phyloP scores from a whole-genome alignment of 352 stramenopile species.

The Phytophthora boehmeriae region DNA sequence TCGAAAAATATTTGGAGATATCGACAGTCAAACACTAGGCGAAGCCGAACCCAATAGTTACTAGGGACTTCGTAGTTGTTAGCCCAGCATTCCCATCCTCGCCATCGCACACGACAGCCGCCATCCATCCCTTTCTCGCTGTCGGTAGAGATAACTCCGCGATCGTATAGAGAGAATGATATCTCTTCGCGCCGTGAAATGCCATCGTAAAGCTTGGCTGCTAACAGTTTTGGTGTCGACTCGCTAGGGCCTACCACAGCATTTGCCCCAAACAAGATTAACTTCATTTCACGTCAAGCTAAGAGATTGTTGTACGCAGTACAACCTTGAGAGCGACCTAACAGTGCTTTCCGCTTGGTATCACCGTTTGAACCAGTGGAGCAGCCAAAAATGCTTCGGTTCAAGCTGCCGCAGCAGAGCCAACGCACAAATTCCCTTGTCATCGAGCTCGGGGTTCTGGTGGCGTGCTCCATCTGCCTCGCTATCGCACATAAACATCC shows the following conservation, averaged over 20 bases:
- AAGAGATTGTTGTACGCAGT: background rate
- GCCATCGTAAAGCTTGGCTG: constrained; percentile 32
- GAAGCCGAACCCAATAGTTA: constrained; percentile 56
- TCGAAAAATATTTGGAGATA: constrained; percentile 61
- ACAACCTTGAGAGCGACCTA: constrained; percentile 16
- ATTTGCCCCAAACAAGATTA: background rate
- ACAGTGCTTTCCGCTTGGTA: constrained; percentile 5
- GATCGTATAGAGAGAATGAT: constrained; percentile 60
- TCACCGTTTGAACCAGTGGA: constrained; percentile 21
- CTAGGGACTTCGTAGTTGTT: constrained; percentile 56
- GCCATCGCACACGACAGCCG: constrained; percentile 54
- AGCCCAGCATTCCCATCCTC: constrained; percentile 50
- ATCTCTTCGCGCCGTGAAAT: constrained; percentile 23
- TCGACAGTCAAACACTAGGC: constrained; percentile 50
- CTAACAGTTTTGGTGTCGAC: constrained; percentile 48
- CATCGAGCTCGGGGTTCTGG: constrained; percentile 57
- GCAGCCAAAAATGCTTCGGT: constrained; percentile 63
- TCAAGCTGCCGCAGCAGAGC: constrained; percentile 63
- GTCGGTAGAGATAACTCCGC: constrained; percentile 29
- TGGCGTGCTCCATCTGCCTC: constrained; percentile 49
- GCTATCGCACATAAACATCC: constrained; percentile 21
- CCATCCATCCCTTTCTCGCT: constrained; percentile 17
- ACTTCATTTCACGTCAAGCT: background rate
- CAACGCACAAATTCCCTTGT: constrained; percentile 65
- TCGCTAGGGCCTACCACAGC: constrained; percentile 7